Evolutionary conservation across 768 basidiomycete species (phyloP), one percentile per base, ranked within the genome.

Genomic region (Naganishia onofrii): DNA sequence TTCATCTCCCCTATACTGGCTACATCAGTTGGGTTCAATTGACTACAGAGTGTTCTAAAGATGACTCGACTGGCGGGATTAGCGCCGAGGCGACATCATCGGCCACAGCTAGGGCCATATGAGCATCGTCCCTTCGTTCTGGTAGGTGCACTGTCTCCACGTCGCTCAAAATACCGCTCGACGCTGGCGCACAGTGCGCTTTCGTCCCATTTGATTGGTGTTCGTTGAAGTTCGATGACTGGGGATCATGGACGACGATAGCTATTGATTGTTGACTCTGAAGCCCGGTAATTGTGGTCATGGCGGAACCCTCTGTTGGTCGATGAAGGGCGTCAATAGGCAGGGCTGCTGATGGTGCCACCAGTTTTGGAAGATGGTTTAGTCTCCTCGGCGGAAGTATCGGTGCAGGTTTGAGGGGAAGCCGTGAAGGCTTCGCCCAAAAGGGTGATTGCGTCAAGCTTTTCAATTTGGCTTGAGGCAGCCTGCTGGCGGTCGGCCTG

Each of bases 351-450:
- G 48, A 23, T 7, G 48, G 48, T 7, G 23, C 23, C 23, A 7
- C 4, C 6, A 13, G 12, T 23, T 23, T 51, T n/a, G 57, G 34
- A 4, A 44, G 5, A 2, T 44, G 12, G 4, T 23, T 42, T 12
- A 17, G 15, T 44, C 60, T 46, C 9, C 23, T 38, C 29, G 38
- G 60, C 13, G 38, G 4, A 10, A 9, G 10, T 26, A 42, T 46
- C 3, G 23, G 23, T 44, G n/a, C 15, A 26, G 60, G 6, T 63
- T 44, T 63, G 60, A n/a, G n/a, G n/a, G 10, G 13, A 13, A 29
- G 15, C 38, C 23, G n/a, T 44, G 7, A 26, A 26, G 36, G 60
- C 38, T 5, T 63, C 42, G 60, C 60, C 60, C 60, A 63, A n/a
- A 63, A 23, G 26, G 60, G 60, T 1, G 60, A 42, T 5, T 28